phyloP scores from a whole-genome alignment of 2,329 filamentous ascomycete species.

The Fusarium ambrosium region DNA sequence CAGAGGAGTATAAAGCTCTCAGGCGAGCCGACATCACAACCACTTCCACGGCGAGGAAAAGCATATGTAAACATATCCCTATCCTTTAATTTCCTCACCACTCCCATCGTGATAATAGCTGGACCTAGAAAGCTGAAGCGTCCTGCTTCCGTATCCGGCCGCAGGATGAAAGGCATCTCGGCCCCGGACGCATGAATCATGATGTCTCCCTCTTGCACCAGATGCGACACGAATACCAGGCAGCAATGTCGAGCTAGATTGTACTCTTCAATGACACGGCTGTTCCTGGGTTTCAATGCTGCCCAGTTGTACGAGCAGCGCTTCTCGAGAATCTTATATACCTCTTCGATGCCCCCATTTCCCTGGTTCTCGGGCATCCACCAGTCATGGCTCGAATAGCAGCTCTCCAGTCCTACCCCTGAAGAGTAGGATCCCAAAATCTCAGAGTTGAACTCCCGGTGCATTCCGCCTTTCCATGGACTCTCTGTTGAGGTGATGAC shows the following conservation, averaged over 20 bases:
- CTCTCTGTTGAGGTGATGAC: neutral
- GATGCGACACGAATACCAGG: neutral
- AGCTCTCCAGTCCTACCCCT: neutral
- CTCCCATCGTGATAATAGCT: neutral
- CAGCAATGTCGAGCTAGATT: neutral
- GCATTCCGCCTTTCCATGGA: neutral
- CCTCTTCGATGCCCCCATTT: neutral
- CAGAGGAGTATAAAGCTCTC: neutral
- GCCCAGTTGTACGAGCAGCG: neutral
- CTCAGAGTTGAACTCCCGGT: neutral
- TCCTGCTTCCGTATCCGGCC: neutral
- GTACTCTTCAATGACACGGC: neutral
- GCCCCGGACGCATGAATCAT: neutral
- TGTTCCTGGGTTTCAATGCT: neutral
- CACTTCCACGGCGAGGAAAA: neutral
- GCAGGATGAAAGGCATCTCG: neutral
- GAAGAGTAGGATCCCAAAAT: neutral
- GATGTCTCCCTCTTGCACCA: neutral
- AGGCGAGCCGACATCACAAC: neutral
- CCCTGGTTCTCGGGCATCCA: neutral
- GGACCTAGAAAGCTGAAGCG: neutral
- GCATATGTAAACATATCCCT: neutral
- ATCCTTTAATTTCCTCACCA: neutral
- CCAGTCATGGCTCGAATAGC: neutral
- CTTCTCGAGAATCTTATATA: neutral